Base-by-base conservation (phyloP, 2,329 filamentous ascomycete species). In the Aspergillus aculeatinus region DNA sequence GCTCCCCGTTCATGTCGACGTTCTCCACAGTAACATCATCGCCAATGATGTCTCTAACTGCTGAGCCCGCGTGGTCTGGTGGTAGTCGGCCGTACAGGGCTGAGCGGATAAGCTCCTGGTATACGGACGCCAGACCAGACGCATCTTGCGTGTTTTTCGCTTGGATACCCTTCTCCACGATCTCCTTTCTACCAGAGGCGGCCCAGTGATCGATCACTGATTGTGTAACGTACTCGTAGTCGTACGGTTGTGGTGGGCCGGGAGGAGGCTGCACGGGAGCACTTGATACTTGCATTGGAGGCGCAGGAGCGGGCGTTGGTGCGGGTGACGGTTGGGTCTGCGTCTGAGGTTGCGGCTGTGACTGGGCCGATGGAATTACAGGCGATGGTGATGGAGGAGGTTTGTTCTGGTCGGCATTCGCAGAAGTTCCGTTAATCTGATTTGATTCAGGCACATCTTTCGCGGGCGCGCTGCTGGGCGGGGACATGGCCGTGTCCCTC, bases 81-180 rank as follows among this genome's bases (percentile, higher is more conserved):
- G 84, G 81, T 50, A 97, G 76, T 52, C 87, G 85, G 48, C 82
- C 84, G 69, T 92, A 88, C 12, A 96, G 77, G 19, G 89, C 87
- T 35, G 91, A 87, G 62, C 89, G 87, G 39, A 95, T 85, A 42
- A 97, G 84, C 74, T 99, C 95, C 77, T 96, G 91, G 67, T 93
- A 92, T 23, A 96, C 80, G 14, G 84, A 84, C 31, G 88, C 87
- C 42, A 96, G 79, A 59, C 87, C 85, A 50, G 88, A 81, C 7
- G 85, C 79, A 70, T 96, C 88, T 65, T 90, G 86, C 65, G 89
- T 84, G 39, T 85, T 79, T 67, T 87, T 85, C 51, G 89, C 87
- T 66, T 87, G 81, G 48, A 83, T 74, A 25, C 88, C 89, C 67
- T 85, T 82, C 23, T 86, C 82, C 21, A 94, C 77, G 12, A 96